Percentiles rank a stretch among this genome's conserved stretches.
phyloP scores from a whole-genome alignment of 768 basidiomycete genomes.

The Kockovaella imperatae region DNA sequence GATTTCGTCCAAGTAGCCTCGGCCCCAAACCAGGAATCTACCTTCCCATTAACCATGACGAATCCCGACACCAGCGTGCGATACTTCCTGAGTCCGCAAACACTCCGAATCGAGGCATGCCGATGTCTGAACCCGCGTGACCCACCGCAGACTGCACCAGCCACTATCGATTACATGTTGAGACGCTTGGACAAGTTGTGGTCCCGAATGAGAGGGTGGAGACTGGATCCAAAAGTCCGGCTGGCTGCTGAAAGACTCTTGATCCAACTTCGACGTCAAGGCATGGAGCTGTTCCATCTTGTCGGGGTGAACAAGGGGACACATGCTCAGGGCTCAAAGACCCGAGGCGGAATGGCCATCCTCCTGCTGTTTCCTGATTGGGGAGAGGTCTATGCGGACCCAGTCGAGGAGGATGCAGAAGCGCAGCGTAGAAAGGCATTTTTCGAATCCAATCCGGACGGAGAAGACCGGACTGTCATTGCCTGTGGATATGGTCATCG shows the following conservation, averaged over 20 bases:
- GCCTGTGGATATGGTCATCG: no score
- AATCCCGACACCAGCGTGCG: no score
- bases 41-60: not conserved
- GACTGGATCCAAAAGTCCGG: not conserved
- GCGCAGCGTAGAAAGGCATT: no score
- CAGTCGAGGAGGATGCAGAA: conserved; percentile 4
- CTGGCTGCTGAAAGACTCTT: not conserved
- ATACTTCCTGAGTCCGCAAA: not conserved
- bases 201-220: not conserved
- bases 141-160: not conserved
- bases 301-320: not conserved
- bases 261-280: not conserved
- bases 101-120: not conserved
- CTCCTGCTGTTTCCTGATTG: conserved; percentile 16
- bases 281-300: conserved; percentile 17
- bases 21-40: no score
- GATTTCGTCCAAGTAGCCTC: no score
- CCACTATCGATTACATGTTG: not conserved
- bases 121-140: not conserved
- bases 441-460: conserved; percentile 9
- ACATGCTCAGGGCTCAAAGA: not conserved
- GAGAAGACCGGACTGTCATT: conserved; percentile 16
- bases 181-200: not conserved
- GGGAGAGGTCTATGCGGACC: conserved; percentile 2
- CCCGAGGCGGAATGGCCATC: conserved; percentile 7